Base-by-base conservation (phyloP, 1,284 basidiomycete genomes). In the Microbotryum violaceum region DNA sequence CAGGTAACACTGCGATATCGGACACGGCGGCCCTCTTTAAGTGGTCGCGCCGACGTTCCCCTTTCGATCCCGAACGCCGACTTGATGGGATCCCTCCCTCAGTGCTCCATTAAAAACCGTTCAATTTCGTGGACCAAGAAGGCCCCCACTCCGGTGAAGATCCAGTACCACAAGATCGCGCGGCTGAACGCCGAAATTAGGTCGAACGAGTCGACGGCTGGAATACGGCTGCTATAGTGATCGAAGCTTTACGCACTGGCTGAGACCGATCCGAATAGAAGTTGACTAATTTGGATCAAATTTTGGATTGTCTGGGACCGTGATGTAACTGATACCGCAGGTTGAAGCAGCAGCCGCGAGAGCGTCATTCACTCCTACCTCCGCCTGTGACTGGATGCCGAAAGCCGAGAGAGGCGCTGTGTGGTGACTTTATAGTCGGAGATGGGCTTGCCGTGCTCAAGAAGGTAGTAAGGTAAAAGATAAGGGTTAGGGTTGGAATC, bases 101-200 rank as follows among this genome's bases (percentile, higher is more conserved):
- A 44, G 1, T 14, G 54, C 20, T 20, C 23, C 10, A 49, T 2
- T 70, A 58, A 72, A 67, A 20, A 52, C n/a, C n/a, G 55, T 46
- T 61, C 70, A 48, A 72, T 63, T 53, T 72, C 70, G 61, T 67
- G 72, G 6, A 71, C 55, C 4, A 52, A 57, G 18, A 62, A 20
- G 2, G 57, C 29, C 6, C 62, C 57, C 31, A 71, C 9, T 29
- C 56, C 3, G 6, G 63, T 64, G 53, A 71, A 66, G 23, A 69
- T 29, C 49, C 66, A 57, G 48, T 72, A 63, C 60, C 69, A 65
- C 20, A 67, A 27, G 44, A 70, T 58, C 2, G 70, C 67, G 18
- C 61, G 62, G 21, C 68, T 70, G 59, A 72, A 71, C 3, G 67
- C 67, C n/a, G 64, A 56, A 37, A 68, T 65, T 12, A 73, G 67